phyloP scores from a whole-genome alignment of 306 rosid species.

The Inga laurina region DNA sequence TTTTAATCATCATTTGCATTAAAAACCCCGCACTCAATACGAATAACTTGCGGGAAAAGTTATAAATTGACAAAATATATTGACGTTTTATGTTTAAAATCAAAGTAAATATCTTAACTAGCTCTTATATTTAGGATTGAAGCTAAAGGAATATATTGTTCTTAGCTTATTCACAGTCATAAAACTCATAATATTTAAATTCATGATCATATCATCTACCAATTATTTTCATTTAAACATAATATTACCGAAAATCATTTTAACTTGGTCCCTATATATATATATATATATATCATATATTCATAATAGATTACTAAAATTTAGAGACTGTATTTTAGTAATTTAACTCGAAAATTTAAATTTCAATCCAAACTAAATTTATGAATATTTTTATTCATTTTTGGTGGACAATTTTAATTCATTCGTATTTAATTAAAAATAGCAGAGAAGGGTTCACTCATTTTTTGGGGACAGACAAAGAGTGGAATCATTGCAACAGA shows the following conservation, averaged over 20 bases:
- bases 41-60: too few species aligned
- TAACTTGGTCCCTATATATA: background rate
- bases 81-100: too few species aligned
- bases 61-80: too few species aligned
- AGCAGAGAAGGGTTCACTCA: background rate
- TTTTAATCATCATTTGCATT: too few species aligned
- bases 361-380: background rate
- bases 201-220: too few species aligned
- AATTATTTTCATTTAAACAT: background rate
- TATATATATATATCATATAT: background rate
- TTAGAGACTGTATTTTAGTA: background rate
- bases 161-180: background rate
- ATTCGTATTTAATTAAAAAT: background rate
- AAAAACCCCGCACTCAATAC: too few species aligned
- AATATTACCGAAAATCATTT: background rate
- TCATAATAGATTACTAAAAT: background rate
- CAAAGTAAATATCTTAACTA: too few species aligned
- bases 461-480: background rate
- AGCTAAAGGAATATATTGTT: too few species aligned
- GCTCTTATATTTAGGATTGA: too few species aligned
- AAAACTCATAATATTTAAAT: background rate
- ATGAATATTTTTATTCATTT: background rate
- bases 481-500: background rate
- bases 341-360: background rate
- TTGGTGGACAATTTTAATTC: background rate